Conservation (phyloP, 768 basidiomycete genomes). For the Wakefieldia striispora region DNA sequence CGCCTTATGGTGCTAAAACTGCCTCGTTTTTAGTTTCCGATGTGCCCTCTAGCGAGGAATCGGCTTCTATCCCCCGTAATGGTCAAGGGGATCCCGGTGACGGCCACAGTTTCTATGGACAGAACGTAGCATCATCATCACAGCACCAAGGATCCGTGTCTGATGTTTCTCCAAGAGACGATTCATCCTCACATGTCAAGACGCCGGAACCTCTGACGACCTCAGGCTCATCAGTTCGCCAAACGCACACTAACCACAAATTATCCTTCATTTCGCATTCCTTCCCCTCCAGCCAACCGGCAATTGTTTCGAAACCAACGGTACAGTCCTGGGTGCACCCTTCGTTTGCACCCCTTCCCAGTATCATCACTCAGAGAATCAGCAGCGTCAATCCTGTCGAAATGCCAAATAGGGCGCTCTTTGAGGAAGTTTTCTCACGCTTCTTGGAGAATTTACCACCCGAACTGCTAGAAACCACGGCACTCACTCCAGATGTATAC, state of each 20-base stretch:
- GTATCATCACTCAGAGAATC: constrained; percentile 54
- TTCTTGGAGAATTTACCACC: constrained; percentile 52
- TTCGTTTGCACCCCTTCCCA: constrained; percentile 59
- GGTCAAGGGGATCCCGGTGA: constrained; percentile 27
- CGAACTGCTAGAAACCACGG: constrained; percentile 59
- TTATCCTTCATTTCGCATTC: constrained; percentile 47
- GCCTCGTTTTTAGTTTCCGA: constrained; percentile 50
- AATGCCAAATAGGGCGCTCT: constrained; percentile 56
- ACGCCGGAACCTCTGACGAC: constrained; percentile 25
- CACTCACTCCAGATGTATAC: constrained; percentile 54
- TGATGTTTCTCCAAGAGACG: constrained; percentile 17
- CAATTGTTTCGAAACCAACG: constrained; percentile 38
- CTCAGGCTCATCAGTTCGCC: constrained; percentile 22
- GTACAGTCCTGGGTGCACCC: constrained; percentile 61
- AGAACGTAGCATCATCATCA: constrained; percentile 42
- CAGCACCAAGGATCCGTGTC: constrained; percentile 25
- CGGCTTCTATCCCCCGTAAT: constrained; percentile 9
- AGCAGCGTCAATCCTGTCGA: constrained; percentile 50
- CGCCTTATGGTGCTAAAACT: constrained; percentile 44
- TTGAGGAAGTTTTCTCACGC: constrained; percentile 46
- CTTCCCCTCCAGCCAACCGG: constrained; percentile 37
- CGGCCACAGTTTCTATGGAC: constrained; percentile 46
- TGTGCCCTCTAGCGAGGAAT: constrained; percentile 33
- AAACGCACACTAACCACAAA: constrained; percentile 22
- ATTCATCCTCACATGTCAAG: constrained; percentile 13